These are phyloP conservation scores for Fusarium armeniacum DNA, from an alignment of 2,329 filamentous ascomycete species.

Conservation along the genomic window DNA sequence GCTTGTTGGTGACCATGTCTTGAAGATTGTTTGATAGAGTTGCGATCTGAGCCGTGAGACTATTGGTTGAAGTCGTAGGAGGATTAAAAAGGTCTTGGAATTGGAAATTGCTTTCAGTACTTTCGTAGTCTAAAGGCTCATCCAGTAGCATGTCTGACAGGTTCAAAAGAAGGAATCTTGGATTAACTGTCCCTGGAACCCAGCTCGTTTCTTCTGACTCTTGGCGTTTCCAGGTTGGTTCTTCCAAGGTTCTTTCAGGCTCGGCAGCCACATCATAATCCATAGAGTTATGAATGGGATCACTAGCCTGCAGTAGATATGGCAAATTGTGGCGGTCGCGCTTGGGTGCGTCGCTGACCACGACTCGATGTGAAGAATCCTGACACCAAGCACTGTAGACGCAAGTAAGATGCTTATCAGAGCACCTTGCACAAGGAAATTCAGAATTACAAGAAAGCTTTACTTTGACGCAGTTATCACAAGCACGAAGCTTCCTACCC, in stretches of 20 bases:
- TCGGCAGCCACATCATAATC: slow-evolving; percentile 18
- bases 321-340: background rate
- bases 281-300: slow-evolving; percentile 20
- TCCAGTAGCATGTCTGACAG: slow-evolving; percentile 24
- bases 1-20: background rate
- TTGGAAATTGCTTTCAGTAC: rapidly evolving
- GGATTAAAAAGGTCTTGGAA: background rate
- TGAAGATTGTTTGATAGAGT: background rate
- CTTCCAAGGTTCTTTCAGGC: slow-evolving; percentile 17
- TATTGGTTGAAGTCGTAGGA: background rate
- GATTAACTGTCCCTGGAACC: slow-evolving; percentile 14
- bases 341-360: background rate
- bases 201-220: background rate
- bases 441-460: slow-evolving; percentile 27
- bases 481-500: slow-evolving; percentile 36
- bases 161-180: slow-evolving; percentile 21
- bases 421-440: slow-evolving; percentile 21
- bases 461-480: slow-evolving; percentile 4
- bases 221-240: slow-evolving; percentile 12
- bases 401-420: slow-evolving; percentile 4
- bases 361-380: background rate
- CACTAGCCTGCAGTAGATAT: slow-evolving; percentile 20
- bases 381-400: slow-evolving; percentile 31
- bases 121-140: background rate
- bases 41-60: background rate